Evolutionary conservation across 257 asterid genomes (phyloP), one percentile per base, ranked within the genome.

Genomic region (Echites panduratus): DNA sequence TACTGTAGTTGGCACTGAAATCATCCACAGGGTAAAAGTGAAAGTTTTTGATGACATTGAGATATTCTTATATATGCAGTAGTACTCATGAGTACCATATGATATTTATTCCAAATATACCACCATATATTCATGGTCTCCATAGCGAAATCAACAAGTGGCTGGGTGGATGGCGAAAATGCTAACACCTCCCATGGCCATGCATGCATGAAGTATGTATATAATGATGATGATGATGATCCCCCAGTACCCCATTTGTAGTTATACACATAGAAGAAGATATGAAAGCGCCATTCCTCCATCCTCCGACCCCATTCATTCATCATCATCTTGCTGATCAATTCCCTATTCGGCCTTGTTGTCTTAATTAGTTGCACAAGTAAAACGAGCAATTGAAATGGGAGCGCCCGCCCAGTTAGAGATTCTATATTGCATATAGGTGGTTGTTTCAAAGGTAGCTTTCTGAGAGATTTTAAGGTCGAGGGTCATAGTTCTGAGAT

Each of bases 401-500:
- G n/a, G n/a, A n/a, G n/a, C n/a, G n/a, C n/a, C n/a, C n/a, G n/a
- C n/a, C n/a, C n/a, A n/a, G n/a, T 2, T 35, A 11, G 43, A 27
- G 66, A 61, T 35, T 35, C 68, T 63, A 8, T 16, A n/a, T n/a
- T n/a, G 67, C 45, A 32, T 2, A 61, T 32, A 63, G 58, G 68
- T 63, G 68, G 68, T 68, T 70, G 20, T 17, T 48, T 48, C n/a
- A 64, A 45, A 58, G 84, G 87, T 53, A 78, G 82, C 84, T 89
- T 87, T 89, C 85, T 72, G 24, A 14, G 66, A 83, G 91, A 89
- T 87, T 83, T 82, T 83, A 87, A 87, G 96, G 91, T 87, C 89
- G 86, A 32, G 58, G 47, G 96, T 89, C 93, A 78, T 85, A 75
- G 81, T 82, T 81, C 2, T 62, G 67, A 74, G 87, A 84, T 81